phyloP scores from a whole-genome alignment of 1,284 basidiomycete genomes.

The Phaffia rhodozyma region DNA sequence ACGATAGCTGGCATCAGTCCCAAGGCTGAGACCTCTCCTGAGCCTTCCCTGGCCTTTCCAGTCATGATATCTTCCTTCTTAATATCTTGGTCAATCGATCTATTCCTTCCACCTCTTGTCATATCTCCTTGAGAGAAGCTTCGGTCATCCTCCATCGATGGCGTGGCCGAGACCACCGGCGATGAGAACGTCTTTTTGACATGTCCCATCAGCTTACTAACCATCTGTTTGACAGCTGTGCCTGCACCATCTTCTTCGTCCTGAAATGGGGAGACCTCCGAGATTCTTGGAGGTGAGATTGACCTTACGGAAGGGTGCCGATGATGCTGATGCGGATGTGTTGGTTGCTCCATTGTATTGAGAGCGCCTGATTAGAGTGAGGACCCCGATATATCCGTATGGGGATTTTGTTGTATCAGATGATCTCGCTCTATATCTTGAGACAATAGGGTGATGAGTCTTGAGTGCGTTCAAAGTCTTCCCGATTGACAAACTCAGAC shows the following conservation, averaged over 20 bases:
- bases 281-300: no score
- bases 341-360: no score
- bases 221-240: not conserved
- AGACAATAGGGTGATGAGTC: no score
- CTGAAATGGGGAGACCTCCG: not conserved
- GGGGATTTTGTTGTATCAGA: no score
- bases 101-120: not conserved
- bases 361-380: no score
- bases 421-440: no score
- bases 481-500: no score
- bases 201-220: constrained; percentile 1
- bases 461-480: no score
- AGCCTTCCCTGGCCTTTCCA: not conserved
- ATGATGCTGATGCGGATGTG: no score
- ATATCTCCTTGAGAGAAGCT: not conserved
- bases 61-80: not conserved
- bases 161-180: not conserved
- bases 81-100: not conserved
- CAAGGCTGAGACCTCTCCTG: not conserved
- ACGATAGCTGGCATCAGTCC: no score
- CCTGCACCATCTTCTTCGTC: constrained; percentile 9
- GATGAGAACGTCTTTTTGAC: not conserved
- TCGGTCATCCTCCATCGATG: not conserved
- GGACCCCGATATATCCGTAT: no score
- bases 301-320: no score